Evolutionary conservation across 352 stramenopile species (phyloP).

Genomic region (Globisporangium carolinianum): DNA sequence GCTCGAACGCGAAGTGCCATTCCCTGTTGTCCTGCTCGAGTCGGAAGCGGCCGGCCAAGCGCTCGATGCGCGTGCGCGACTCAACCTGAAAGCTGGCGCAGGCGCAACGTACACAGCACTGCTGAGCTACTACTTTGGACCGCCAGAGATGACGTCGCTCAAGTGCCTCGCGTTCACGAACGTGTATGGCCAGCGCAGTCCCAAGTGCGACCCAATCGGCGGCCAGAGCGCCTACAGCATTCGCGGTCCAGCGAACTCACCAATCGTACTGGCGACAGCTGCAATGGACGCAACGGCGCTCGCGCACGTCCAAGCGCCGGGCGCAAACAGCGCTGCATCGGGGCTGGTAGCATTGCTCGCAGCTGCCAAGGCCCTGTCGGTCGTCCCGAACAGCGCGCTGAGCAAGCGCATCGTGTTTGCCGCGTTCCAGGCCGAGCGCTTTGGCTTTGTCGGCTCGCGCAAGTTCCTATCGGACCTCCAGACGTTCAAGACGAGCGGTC

Average conservation of each 20-base stretch:
- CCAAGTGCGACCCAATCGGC: slow-evolving; percentile 74
- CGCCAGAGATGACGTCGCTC: slow-evolving; percentile 58
- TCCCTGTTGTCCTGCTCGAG: slow-evolving; percentile 62
- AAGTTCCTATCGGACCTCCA: slow-evolving; percentile 66
- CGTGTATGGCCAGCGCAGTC: slow-evolving; percentile 51
- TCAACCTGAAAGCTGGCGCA: slow-evolving; percentile 33
- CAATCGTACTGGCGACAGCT: slow-evolving; percentile 62
- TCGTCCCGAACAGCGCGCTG: slow-evolving; percentile 52
- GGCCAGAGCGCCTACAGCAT: slow-evolving; percentile 69
- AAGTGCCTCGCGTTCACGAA: slow-evolving; percentile 74
- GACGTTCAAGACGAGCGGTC: slow-evolving; percentile 34
- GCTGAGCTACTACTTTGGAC: slow-evolving; percentile 85
- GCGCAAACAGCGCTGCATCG: slow-evolving; percentile 68
- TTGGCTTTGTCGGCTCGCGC: slow-evolving; percentile 76
- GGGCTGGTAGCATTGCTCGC: slow-evolving; percentile 71
- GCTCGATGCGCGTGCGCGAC: slow-evolving; percentile 49
- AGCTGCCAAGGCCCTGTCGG: slow-evolving; percentile 58
- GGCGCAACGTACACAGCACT: slow-evolving; percentile 65
- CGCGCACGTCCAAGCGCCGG: slow-evolving; percentile 63
- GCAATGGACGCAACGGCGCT: slow-evolving; percentile 70
- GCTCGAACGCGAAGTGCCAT: slow-evolving; percentile 32
- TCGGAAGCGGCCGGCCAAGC: slow-evolving; percentile 23
- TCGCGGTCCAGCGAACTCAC: slow-evolving; percentile 33
- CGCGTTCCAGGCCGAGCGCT: slow-evolving; percentile 75
- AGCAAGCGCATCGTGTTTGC: slow-evolving; percentile 78